phyloP scores from a whole-genome alignment of 1,284 basidiomycete species.

The Rhodofomes roseus region DNA sequence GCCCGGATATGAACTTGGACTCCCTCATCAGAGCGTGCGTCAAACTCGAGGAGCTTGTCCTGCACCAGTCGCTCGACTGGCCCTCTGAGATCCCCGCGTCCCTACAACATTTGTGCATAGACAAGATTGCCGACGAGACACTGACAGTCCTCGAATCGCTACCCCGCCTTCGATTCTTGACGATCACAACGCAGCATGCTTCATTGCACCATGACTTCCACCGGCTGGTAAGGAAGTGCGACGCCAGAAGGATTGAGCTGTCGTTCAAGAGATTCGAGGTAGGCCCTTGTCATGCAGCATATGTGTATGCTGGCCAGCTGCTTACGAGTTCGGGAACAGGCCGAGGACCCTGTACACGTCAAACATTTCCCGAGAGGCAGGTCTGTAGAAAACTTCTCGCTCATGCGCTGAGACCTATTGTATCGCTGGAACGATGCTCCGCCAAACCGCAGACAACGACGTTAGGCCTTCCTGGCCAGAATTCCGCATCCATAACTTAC shows the following conservation, averaged over 20 bases:
- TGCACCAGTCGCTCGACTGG: background rate
- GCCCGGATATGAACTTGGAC: background rate
- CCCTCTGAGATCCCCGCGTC: background rate
- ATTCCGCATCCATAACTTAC: slow-evolving; percentile 7
- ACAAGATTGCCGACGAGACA: background rate
- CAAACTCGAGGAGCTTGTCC: background rate
- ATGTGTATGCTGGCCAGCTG: too few relatives aligned
- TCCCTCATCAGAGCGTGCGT: background rate
- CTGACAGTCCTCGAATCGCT: background rate
- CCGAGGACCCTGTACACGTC: too few relatives aligned
- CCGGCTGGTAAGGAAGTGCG: background rate
- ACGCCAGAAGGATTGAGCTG: background rate
- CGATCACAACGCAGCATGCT: background rate
- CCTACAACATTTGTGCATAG: background rate
- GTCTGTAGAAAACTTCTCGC: too few relatives aligned
- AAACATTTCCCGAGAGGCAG: too few relatives aligned
- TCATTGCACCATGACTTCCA: background rate
- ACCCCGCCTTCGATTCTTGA: background rate
- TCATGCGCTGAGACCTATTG: too few relatives aligned
- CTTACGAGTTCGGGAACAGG: too few relatives aligned
- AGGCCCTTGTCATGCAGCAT: too few relatives aligned
- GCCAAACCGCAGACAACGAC: too few relatives aligned
- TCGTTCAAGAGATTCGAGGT: background rate
- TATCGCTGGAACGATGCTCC: too few relatives aligned
- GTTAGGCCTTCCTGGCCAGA: too few relatives aligned